A percentile compares a stretch with the other conserved stretches of the same genome.
Evolutionary conservation across 2,329 filamentous ascomycete genomes (phyloP).

Genomic region (Paracorniculantispora psalliotae): DNA sequence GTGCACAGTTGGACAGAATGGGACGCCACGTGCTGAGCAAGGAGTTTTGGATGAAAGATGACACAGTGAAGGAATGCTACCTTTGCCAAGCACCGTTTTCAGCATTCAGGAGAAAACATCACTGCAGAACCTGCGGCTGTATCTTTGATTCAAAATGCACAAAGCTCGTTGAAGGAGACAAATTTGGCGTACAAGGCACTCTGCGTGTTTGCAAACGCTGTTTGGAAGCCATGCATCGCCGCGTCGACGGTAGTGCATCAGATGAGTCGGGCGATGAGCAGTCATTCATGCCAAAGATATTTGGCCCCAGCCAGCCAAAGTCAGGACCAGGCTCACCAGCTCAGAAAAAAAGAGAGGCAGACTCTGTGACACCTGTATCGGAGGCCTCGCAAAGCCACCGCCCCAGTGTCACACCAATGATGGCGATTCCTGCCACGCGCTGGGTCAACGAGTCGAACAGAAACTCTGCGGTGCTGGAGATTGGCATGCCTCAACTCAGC

Average conservation of each 20-base stretch:
- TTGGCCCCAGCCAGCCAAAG: conserved; percentile 50
- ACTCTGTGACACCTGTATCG: conserved; percentile 29
- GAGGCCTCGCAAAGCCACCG: conserved; percentile 43
- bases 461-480: conserved; percentile 85
- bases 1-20: conserved; percentile 63
- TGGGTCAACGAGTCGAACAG: conserved; percentile 71
- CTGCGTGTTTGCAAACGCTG: conserved; percentile 91
- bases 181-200: conserved; percentile 80
- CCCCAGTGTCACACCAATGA: conserved; percentile 62
- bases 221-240: conserved; percentile 82
- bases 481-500: conserved; percentile 75
- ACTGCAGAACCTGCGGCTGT: conserved; percentile 93
- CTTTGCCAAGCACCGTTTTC: conserved; percentile 86
- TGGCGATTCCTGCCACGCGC: conserved; percentile 63
- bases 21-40: conserved; percentile 84
- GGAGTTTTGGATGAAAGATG: conserved; percentile 99
- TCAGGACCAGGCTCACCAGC: conserved; percentile 30
- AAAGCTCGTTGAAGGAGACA: conserved; percentile 77
- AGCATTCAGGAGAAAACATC: conserved; percentile 92
- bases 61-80: conserved; percentile 97
- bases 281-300: conserved; percentile 60
- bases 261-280: conserved; percentile 82
- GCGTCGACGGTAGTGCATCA: conserved; percentile 80
- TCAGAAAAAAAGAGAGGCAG: conserved; percentile 33
- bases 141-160: conserved; percentile 98